Percentiles rank a stretch among this genome's conserved stretches.
Conservation (phyloP, 2,329 filamentous ascomycete species). For the Xylogone sp. region DNA sequence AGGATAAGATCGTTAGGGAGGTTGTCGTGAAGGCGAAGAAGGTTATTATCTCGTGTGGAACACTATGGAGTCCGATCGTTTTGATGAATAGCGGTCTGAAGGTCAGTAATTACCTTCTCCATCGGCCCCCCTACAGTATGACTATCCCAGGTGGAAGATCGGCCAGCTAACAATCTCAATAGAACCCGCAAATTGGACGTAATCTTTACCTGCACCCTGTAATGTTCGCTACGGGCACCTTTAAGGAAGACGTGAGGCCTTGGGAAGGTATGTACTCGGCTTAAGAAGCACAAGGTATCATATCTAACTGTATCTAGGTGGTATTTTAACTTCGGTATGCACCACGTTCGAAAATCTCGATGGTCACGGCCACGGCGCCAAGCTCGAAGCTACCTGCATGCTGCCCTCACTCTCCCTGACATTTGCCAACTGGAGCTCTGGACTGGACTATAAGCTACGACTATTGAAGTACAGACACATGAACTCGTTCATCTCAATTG, state of each 20-base stretch:
- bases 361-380: constrained; percentile 73
- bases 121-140: background rate
- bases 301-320: constrained; percentile 30
- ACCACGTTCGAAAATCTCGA: constrained; percentile 79
- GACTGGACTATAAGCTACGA: constrained; percentile 69
- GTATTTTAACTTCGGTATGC: constrained; percentile 76
- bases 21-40: constrained; percentile 74
- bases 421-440: constrained; percentile 62
- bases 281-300: background rate
- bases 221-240: constrained; percentile 55
- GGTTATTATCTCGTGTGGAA: constrained; percentile 74
- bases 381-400: constrained; percentile 76
- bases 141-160: background rate
- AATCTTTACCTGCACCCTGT: constrained; percentile 82
- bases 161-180: constrained; percentile 6
- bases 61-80: constrained; percentile 72
- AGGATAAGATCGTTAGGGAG: constrained; percentile 48
- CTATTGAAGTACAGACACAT: constrained; percentile 65
- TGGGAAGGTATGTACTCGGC: constrained; percentile 47
- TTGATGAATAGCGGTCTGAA: constrained; percentile 74
- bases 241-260: constrained; percentile 64
- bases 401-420: constrained; percentile 61
- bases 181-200: constrained; percentile 74
- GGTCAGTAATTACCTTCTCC: constrained; percentile 33
- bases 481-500: constrained; percentile 68